Evolutionary conservation across 345 rosid species (phyloP).

Genomic region (Eucalyptus regnans): DNA sequence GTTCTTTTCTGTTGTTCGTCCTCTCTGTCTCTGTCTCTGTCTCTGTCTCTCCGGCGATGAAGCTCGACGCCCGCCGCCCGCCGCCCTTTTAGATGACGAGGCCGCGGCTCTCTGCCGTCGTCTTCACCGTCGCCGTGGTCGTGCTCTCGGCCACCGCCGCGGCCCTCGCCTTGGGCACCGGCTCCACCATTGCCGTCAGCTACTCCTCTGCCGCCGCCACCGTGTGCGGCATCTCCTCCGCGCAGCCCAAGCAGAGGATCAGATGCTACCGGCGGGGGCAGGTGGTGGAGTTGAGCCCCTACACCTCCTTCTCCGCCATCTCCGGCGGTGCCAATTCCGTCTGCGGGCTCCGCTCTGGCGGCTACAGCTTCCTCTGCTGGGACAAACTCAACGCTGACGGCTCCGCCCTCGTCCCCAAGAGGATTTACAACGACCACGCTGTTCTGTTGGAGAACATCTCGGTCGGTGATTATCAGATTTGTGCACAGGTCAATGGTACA

Average conservation of each 20-base stretch:
- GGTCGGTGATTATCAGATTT: conserved; percentile 18
- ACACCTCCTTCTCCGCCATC: conserved; percentile 17
- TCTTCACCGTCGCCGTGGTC: background rate
- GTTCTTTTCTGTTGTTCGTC: background rate
- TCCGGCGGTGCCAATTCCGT: conserved; percentile 16
- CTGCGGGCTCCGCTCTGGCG: conserved; percentile 29
- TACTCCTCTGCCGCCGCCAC: conserved; percentile 12
- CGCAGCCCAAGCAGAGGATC: conserved; percentile 1
- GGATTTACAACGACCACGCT: conserved; percentile 8
- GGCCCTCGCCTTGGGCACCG: conserved; percentile 16
- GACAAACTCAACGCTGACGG: background rate
- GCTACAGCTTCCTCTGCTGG: conserved; percentile 28
- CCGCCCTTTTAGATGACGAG: background rate
- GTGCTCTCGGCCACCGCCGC: background rate
- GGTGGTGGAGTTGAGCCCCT: conserved; percentile 6
- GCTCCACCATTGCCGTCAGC: conserved; percentile 18
- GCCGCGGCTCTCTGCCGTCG: background rate
- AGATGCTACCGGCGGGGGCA: conserved; percentile 1
- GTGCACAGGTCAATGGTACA: conserved; percentile 3
- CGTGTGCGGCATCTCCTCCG: conserved; percentile 22
- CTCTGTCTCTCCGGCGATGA: background rate
- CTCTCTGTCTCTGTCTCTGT: background rate
- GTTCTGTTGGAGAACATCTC: conserved; percentile 3
- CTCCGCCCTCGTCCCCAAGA: background rate
- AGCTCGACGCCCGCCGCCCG: background rate